phyloP scores from a whole-genome alignment of 441 rosid genomes.

The Eruca vesicaria region DNA sequence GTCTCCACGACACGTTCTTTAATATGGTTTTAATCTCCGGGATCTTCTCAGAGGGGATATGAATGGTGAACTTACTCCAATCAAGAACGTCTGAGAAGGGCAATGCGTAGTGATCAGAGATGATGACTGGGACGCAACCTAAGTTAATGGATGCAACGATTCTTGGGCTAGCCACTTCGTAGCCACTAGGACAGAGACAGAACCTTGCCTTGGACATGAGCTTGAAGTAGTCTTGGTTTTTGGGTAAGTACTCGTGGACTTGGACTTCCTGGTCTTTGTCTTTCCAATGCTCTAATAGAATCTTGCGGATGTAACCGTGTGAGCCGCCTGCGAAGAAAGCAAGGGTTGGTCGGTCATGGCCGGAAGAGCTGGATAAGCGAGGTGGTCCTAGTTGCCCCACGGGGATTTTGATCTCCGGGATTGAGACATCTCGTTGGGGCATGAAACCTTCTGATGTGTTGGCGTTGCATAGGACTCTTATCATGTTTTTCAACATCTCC shows the following conservation, averaged over 20 bases:
- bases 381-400: constrained; percentile 34
- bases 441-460: constrained; percentile 40
- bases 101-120: constrained; percentile 42
- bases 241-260: constrained; percentile 40
- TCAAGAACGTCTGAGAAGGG: constrained; percentile 53
- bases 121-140: constrained; percentile 47
- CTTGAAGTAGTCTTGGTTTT: constrained; percentile 36
- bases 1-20: constrained; percentile 24
- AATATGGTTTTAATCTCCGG: constrained; percentile 39
- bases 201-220: constrained; percentile 43
- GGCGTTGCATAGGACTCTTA: constrained; percentile 45
- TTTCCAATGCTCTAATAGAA: constrained; percentile 40
- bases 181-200: constrained; percentile 57
- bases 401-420: constrained; percentile 46
- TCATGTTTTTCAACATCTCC: constrained; percentile 24
- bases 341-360: constrained; percentile 32
- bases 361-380: constrained; percentile 14
- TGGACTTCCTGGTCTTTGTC: constrained; percentile 42
- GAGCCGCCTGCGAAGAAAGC: constrained; percentile 49
- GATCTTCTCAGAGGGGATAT: constrained; percentile 38
- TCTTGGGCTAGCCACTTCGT: constrained; percentile 55
- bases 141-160: constrained; percentile 41
- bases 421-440: constrained; percentile 39
- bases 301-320: constrained; percentile 42
- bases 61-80: constrained; percentile 45